Percentiles rank a stretch among this genome's conserved stretches.
phyloP scores from a whole-genome alignment of 2,329 filamentous ascomycete genomes.

The Microdochium trichocladiopsis region DNA sequence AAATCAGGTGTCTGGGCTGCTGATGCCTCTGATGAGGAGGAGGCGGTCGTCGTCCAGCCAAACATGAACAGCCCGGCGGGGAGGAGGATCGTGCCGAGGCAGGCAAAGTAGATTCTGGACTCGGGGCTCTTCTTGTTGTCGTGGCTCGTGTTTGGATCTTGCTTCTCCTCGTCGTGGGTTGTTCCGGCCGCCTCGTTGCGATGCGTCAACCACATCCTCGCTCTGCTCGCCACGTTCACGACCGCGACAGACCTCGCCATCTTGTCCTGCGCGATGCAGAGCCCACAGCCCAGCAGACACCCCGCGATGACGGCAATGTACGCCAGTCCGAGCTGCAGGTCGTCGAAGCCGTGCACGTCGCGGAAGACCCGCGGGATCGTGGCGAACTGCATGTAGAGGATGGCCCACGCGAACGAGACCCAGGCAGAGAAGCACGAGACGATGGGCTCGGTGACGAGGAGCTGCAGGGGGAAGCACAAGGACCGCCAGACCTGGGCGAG shows the following conservation, averaged over 20 bases:
- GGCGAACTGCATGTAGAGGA: constrained; percentile 56
- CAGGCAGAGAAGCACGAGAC: constrained; percentile 64
- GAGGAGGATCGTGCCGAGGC: constrained; percentile 65
- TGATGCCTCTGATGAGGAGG: too few relatives aligned
- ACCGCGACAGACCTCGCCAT: too few relatives aligned
- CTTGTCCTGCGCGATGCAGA: too few relatives aligned
- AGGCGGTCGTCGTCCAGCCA: constrained; percentile 56
- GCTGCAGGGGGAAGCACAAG: constrained; percentile 24
- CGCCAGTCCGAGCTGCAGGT: constrained; percentile 52
- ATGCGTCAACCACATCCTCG: too few relatives aligned
- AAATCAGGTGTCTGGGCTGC: constrained; percentile 28
- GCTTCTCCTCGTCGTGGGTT: too few relatives aligned
- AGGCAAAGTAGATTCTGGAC: constrained; percentile 41
- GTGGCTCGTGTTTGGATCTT: too few relatives aligned
- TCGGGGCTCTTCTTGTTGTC: too few relatives aligned
- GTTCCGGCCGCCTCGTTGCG: too few relatives aligned
- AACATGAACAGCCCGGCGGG: constrained; percentile 79
- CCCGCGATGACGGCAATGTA: constrained; percentile 41
- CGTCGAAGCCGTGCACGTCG: constrained; percentile 51
- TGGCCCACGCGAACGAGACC: constrained; percentile 64
- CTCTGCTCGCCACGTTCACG: too few relatives aligned
- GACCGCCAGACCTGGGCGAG: constrained; percentile 11
- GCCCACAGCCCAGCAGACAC: constrained; percentile 29
- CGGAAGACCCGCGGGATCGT: constrained; percentile 59
- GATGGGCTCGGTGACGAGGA: constrained; percentile 52